phyloP scores from a whole-genome alignment of 2,329 filamentous ascomycete genomes.

The Erysiphe pulchra region DNA sequence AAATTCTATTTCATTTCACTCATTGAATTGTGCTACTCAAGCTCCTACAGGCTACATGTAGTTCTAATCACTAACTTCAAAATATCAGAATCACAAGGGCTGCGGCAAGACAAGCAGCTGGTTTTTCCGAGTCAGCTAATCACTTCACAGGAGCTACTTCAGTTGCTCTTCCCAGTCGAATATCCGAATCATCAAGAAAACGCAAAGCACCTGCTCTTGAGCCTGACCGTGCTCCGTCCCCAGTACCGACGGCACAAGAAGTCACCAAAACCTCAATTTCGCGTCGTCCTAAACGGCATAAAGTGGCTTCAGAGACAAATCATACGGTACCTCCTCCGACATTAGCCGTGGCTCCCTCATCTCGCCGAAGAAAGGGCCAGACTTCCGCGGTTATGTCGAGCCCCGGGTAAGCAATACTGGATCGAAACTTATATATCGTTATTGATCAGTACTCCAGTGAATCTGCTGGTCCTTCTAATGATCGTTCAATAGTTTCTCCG shows the following conservation, averaged over 20 bases:
- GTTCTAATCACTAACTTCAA: conserved; percentile 4
- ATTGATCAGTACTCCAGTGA: conserved; percentile 20
- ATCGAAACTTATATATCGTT: conserved; percentile 1
- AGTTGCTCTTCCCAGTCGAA: conserved; percentile 16
- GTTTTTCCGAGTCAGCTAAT: conserved; percentile 13
- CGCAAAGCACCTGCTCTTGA: conserved; percentile 40
- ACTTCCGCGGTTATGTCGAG: conserved; percentile 42
- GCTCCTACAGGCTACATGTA: too few relatives aligned
- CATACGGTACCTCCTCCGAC: conserved; percentile 11
- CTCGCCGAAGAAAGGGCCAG: conserved; percentile 34
- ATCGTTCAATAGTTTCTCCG: conserved; percentile 24
- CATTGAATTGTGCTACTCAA: too few relatives aligned
- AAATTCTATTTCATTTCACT: not conserved
- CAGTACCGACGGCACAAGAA: conserved; percentile 7
- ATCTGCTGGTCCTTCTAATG: conserved; percentile 36
- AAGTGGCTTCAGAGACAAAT: conserved; percentile 27
- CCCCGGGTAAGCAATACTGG: conserved; percentile 30
- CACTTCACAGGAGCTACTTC: conserved; percentile 14
- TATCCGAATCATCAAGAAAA: conserved; percentile 35
- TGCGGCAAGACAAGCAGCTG: conserved; percentile 69
- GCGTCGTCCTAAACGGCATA: conserved; percentile 46
- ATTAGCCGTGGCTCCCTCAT: conserved; percentile 16
- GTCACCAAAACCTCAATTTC: conserved; percentile 17
- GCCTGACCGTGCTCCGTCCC: conserved; percentile 18
- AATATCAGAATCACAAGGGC: conserved; percentile 87